A percentile compares a stretch with the other conserved stretches of the same genome.
phyloP scores from a whole-genome alignment of 139 green algal species.

The Asterochloris sp. region DNA sequence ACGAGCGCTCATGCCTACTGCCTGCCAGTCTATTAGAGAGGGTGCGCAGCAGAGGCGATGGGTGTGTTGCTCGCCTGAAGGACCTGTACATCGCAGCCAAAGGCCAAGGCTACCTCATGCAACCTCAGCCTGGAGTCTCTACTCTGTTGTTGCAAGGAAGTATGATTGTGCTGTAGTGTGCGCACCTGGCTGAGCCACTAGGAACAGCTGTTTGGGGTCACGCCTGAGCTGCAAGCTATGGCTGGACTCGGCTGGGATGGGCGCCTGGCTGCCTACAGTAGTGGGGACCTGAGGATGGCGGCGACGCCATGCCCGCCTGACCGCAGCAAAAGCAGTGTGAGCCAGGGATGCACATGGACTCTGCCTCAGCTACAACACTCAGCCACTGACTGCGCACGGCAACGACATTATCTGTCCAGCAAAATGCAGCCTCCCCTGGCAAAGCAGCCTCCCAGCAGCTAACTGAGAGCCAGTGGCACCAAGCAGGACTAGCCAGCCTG shows the following conservation, averaged over 20 bases:
- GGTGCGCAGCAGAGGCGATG: not conserved
- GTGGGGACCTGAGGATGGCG: not conserved
- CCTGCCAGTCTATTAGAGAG: not conserved
- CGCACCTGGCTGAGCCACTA: constrained; percentile 20
- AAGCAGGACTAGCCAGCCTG: too few relatives aligned
- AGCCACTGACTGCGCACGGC: not conserved
- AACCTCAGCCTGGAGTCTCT: not conserved
- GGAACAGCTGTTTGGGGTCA: constrained; percentile 12
- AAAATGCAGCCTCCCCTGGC: too few relatives aligned
- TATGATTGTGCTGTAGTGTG: too few relatives aligned
- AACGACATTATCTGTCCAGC: not conserved
- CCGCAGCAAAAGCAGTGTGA: not conserved
- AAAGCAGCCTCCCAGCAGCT: too few relatives aligned
- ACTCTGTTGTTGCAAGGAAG: not conserved
- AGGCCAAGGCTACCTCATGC: not conserved
- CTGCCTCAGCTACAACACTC: not conserved
- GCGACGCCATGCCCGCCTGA: not conserved
- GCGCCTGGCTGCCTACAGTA: not conserved
- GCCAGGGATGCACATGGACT: not conserved
- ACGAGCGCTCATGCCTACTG: too few relatives aligned
- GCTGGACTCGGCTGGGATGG: not conserved
- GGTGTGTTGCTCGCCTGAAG: not conserved
- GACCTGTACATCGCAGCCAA: not conserved
- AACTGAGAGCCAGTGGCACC: too few relatives aligned
- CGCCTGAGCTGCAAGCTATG: not conserved